Conservation (phyloP, 768 basidiomycete genomes). For the Pholiota molesta region DNA sequence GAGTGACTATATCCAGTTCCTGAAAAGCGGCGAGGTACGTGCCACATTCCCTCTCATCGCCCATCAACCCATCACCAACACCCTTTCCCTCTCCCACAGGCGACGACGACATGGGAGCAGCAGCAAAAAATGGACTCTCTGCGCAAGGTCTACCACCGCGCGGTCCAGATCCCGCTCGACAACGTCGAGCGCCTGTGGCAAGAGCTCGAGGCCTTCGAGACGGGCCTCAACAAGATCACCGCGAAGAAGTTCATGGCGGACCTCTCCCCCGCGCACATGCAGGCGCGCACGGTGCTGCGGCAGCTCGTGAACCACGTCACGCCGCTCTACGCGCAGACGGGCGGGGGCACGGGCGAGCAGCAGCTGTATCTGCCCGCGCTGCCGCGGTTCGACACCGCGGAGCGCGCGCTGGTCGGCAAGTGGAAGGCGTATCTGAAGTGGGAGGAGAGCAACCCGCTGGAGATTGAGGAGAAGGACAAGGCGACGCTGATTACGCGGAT, state of each 20-base stretch:
- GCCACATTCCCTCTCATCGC: background rate
- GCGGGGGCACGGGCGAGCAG: slow-evolving; percentile 31
- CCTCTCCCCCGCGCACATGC: slow-evolving; percentile 93
- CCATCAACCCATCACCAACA: background rate
- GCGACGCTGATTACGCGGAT: slow-evolving; percentile 68
- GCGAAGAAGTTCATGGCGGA: slow-evolving; percentile 97
- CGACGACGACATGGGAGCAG: slow-evolving; percentile 90
- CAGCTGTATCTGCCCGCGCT: slow-evolving; percentile 64
- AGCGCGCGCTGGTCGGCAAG: slow-evolving; percentile 74
- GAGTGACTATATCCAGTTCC: slow-evolving; percentile 91
- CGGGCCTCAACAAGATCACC: slow-evolving; percentile 84
- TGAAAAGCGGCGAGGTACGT: slow-evolving; percentile 77
- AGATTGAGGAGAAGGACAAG: slow-evolving; percentile 85
- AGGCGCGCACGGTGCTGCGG: slow-evolving; percentile 86
- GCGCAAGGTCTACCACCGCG: slow-evolving; percentile 90
- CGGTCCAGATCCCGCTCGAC: slow-evolving; percentile 92
- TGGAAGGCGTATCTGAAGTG: slow-evolving; percentile 96
- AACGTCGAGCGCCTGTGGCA: slow-evolving; percentile 94
- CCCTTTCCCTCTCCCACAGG: slow-evolving; percentile 30
- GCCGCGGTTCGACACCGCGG: slow-evolving; percentile 73
- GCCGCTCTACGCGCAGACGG: slow-evolving; percentile 52
- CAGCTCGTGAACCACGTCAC: slow-evolving; percentile 75
- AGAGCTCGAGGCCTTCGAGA: slow-evolving; percentile 93
- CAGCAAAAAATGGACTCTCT: slow-evolving; percentile 95
- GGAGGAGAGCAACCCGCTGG: slow-evolving; percentile 94